Evolutionary conservation across 331 rosid species (phyloP), one percentile per base, ranked within the genome.

Genomic region (Stylosanthes scabra): DNA sequence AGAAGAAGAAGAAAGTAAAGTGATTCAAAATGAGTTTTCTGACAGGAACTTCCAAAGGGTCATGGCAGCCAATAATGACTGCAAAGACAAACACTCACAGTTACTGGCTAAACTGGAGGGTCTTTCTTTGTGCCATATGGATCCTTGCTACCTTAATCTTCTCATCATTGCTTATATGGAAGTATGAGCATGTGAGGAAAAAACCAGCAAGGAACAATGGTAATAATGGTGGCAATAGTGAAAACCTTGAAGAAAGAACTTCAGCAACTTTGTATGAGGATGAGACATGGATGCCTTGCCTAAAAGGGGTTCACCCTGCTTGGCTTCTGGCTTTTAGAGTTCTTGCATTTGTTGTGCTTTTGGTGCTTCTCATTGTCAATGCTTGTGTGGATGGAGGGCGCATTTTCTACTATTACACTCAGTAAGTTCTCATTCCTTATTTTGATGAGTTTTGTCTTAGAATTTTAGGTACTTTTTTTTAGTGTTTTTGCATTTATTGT

Each of bases 101-200:
- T 83, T 95, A 92, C 83, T 95, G 99, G 99, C 37, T 92, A 9
- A 95, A 92, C 60, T 95, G 99, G 99, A 88, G 88, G 63, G 88
- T 95, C 42, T 59, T 88, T 76, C 68, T 92, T 71, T 95, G 98
- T 81, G 65, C 79, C n/a, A 41, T 85, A 11, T 92, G 92, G 97
- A 42, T 95, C 39, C 12, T 84, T 12, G 9, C 83, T 16, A 66
- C 94, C 46, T 27, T 81, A 68, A 69, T 61, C 11, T 76, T 78
- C 15, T 89, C 97, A 20, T 66, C 78, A 16, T 50, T 88, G 70
- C 79, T 92, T 12, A 68, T 92, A 49, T 78, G 76, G 87, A 95
- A 88, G 71, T 76, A 75, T 34, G 97, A 87, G 79, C 66, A 82
- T 61, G 49, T 64, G 14, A 73, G 84, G 27, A 82, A 60, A 3